Conservation (phyloP, 805 yeast species). For the Metschnikowia vanudenii region DNA sequence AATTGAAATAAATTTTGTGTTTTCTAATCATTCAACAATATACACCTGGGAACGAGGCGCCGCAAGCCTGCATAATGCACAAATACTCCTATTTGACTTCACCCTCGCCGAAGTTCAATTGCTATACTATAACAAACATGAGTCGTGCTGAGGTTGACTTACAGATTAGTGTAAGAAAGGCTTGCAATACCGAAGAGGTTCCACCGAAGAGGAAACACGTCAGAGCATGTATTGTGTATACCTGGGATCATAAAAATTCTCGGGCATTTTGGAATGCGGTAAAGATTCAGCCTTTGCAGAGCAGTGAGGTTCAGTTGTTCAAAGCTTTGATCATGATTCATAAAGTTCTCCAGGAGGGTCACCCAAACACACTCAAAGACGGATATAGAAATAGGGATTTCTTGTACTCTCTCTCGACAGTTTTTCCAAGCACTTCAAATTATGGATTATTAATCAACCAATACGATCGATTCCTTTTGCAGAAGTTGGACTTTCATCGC, state of each 20-base stretch:
- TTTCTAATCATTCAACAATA: too few species aligned
- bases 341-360: constrained; percentile 98
- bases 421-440: constrained; percentile 44
- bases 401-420: constrained; percentile 68
- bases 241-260: constrained; percentile 92
- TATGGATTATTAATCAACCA: constrained; percentile 76
- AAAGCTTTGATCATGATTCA: constrained; percentile 84
- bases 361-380: constrained; percentile 75
- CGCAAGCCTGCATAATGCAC: constrained; percentile 2
- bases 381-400: constrained; percentile 78
- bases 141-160: constrained; percentile 48
- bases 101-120: constrained; percentile 7
- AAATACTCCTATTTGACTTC: constrained; percentile 1
- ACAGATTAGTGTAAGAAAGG: constrained; percentile 67
- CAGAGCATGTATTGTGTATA: constrained; percentile 89
- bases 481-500: constrained; percentile 79
- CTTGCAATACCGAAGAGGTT: constrained; percentile 79
- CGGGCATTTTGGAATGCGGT: constrained; percentile 82
- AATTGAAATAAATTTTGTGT: neutral
- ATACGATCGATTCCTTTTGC: constrained; percentile 66
- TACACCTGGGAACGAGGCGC: neutral
- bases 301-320: constrained; percentile 80
- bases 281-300: constrained; percentile 74
- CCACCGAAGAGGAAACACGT: constrained; percentile 97
- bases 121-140: constrained; percentile 23